These are phyloP conservation scores for Colletotrichum abscissum DNA, from an alignment of 2,329 filamentous ascomycete species.

Conservation along the genomic window DNA sequence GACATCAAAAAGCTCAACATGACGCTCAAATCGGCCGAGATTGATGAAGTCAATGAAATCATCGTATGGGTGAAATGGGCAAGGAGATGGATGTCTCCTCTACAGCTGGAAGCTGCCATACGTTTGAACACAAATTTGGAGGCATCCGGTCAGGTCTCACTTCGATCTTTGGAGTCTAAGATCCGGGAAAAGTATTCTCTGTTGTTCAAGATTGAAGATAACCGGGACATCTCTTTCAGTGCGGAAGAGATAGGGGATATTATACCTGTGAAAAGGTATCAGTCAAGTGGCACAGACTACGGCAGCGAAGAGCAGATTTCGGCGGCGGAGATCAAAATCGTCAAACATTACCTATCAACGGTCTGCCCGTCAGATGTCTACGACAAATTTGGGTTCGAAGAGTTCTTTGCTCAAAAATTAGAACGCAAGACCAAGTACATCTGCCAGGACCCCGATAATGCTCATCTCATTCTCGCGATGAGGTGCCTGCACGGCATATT, in stretches of 20 bases:
- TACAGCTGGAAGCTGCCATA: neutral
- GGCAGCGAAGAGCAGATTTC: neutral
- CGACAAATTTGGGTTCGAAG: conserved; percentile 45
- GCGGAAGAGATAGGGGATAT: no score
- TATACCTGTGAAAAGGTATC: no score
- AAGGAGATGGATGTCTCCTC: neutral
- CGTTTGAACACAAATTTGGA: neutral
- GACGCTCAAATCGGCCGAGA: neutral
- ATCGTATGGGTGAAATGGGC: neutral
- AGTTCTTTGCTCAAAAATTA: conserved; percentile 46
- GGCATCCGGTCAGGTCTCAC: no score
- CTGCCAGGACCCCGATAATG: conserved; percentile 46
- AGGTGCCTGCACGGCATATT: no score
- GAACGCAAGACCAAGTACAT: conserved; percentile 44
- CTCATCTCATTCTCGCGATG: conserved; percentile 41
- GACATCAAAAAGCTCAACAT: neutral
- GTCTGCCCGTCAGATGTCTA: conserved; percentile 48
- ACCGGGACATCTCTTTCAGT: no score
- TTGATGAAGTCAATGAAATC: neutral
- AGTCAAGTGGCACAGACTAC: no score
- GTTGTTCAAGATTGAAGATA: no score
- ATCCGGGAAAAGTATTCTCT: no score
- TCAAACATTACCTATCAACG: conserved; percentile 44
- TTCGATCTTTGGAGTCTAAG: no score
- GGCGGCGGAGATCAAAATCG: neutral